Evolutionary conservation across 2,329 filamentous ascomycete species (phyloP).

Genomic region (Stenocarpella maydis): DNA sequence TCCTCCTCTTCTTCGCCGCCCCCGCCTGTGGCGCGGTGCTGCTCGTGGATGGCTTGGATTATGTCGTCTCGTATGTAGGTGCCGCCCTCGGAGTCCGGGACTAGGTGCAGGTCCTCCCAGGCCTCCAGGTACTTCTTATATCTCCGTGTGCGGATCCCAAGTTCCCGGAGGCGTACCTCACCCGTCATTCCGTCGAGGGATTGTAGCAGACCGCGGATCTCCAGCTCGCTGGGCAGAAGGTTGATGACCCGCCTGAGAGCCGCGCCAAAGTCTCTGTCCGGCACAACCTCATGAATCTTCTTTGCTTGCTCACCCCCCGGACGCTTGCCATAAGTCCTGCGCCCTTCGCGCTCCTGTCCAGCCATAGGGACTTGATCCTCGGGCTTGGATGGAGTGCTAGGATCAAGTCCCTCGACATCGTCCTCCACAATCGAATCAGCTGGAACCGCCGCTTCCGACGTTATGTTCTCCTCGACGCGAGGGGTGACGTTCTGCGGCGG

Average conservation of each 20-base stretch:
- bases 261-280: constrained; percentile 35
- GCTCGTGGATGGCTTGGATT: constrained; percentile 47
- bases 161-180: constrained; percentile 48
- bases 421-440: neutral
- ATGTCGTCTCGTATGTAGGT: constrained; percentile 51
- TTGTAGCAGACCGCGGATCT: constrained; percentile 47
- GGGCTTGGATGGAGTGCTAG: neutral
- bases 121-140: constrained; percentile 50
- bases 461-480: neutral
- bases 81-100: constrained; percentile 43
- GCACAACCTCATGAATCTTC: constrained; percentile 3
- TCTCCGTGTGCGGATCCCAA: constrained; percentile 49
- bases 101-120: constrained; percentile 49
- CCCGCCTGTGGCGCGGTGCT: constrained; percentile 35
- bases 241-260: constrained; percentile 41
- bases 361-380: neutral
- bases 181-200: constrained; percentile 48
- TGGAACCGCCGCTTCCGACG: neutral
- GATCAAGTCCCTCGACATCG: neutral
- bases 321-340: neutral
- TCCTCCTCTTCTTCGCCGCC: neutral
- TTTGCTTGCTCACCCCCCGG: neutral
- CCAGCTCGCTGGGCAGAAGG: constrained; percentile 44
- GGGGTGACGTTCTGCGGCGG: neutral
- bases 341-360: neutral